phyloP scores from a whole-genome alignment of 1,284 basidiomycete genomes.

The Gomphus bonarii region DNA sequence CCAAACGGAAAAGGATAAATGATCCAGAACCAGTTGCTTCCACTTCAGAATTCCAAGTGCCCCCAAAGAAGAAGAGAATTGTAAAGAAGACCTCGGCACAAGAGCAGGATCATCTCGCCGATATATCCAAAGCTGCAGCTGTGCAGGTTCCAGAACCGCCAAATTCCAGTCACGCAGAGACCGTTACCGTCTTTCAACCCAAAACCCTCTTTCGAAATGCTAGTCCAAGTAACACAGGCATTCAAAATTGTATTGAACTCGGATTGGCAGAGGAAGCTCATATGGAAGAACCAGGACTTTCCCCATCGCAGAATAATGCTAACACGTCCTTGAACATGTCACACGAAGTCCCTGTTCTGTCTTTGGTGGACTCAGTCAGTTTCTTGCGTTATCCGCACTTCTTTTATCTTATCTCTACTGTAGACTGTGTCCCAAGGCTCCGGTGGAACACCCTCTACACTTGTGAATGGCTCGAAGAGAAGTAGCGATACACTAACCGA shows the following conservation, averaged over 20 bases:
- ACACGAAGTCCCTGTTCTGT: not conserved
- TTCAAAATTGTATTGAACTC: not conserved
- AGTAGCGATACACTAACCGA: not conserved
- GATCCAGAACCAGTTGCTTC: not conserved
- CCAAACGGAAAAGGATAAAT: conserved; percentile 9
- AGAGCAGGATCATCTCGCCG: not conserved
- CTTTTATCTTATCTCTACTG: not conserved
- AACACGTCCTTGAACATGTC: not conserved
- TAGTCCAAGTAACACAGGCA: not conserved
- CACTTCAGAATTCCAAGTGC: not conserved
- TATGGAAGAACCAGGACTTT: not conserved
- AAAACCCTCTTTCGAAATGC: not conserved
- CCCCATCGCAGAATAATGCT: not conserved
- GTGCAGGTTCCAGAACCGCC: not conserved
- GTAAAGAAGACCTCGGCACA: not conserved
- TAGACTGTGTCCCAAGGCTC: not conserved
- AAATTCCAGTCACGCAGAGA: not conserved
- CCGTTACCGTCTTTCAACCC: not conserved
- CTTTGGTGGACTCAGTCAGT: not conserved
- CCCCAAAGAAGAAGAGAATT: conserved; percentile 11
- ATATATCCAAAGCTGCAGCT: not conserved
- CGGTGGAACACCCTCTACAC: not conserved
- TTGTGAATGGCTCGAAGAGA: not conserved
- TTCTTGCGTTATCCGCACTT: not conserved
- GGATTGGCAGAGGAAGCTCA: not conserved